These are phyloP conservation scores for Penicillium mononematosum DNA, from an alignment of 495 filamentous ascomycete species.

Conservation along the genomic window DNA sequence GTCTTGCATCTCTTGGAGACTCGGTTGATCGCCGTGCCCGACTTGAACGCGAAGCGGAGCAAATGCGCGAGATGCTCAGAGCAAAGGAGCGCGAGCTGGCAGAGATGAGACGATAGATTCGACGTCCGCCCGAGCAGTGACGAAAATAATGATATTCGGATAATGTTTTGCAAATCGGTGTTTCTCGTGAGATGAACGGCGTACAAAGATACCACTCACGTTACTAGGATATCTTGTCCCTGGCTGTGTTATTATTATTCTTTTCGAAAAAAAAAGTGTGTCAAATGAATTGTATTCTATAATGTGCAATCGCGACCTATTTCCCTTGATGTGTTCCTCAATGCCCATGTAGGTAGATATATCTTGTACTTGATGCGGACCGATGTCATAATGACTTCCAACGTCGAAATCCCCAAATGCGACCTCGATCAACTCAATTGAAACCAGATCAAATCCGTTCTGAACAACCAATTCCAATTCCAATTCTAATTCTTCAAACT, in stretches of 20 bases:
- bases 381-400: conserved; percentile 29
- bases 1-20: conserved; percentile 52
- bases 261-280: conserved; percentile 19
- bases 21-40: conserved; percentile 62
- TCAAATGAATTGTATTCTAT: conserved; percentile 25
- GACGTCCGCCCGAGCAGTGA: conserved; percentile 18
- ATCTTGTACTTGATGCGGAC: not conserved
- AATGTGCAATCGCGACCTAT: conserved; percentile 11
- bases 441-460: not conserved
- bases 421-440: not conserved
- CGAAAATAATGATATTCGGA: conserved; percentile 25
- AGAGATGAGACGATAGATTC: conserved; percentile 50
- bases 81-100: conserved; percentile 79
- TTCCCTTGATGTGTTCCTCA: not conserved
- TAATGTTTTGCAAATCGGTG: conserved; percentile 18
- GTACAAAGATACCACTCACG: conserved; percentile 33
- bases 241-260: conserved; percentile 21
- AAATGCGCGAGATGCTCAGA: conserved; percentile 70
- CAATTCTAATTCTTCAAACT: not conserved
- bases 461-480: not conserved
- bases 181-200: conserved; percentile 24
- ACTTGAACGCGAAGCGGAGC: conserved; percentile 70
- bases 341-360: not conserved
- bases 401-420: not conserved
- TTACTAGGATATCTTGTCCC: conserved; percentile 21